These are phyloP conservation scores for Chloranthus sessilifolius DNA, from an alignment of 164 flowering plant species.

Conservation along the genomic window DNA sequence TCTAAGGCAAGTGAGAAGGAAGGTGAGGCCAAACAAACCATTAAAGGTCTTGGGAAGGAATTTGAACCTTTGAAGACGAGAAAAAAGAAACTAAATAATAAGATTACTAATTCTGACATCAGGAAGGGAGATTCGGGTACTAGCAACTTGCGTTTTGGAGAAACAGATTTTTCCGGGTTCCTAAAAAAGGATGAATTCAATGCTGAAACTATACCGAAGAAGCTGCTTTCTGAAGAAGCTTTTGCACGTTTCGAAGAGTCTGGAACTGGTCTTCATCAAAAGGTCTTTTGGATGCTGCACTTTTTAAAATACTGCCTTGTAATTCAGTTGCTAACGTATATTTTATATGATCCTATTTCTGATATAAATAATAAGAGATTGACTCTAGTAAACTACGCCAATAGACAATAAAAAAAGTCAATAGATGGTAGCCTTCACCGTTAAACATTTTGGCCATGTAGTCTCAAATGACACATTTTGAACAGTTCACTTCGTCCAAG, in stretches of 20 bases:
- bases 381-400: too few species aligned
- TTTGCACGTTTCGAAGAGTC: conserved; percentile 66
- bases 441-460: too few species aligned
- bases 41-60: conserved; percentile 85
- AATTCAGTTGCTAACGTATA: conserved; percentile 5
- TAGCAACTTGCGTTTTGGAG: conserved; percentile 13
- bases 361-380: too few species aligned
- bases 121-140: conserved; percentile 20
- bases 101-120: conserved; percentile 15
- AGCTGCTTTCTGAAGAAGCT: conserved; percentile 56
- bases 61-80: conserved; percentile 74
- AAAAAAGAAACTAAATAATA: conserved; percentile 35
- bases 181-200: conserved; percentile 21
- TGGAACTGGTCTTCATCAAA: conserved; percentile 73
- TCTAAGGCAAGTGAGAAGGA: conserved; percentile 22
- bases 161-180: conserved; percentile 15
- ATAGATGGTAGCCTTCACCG: too few species aligned
- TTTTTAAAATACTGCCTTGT: not conserved
- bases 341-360: too few species aligned
- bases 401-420: too few species aligned
- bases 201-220: conserved; percentile 37
- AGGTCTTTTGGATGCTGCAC: conserved; percentile 39
- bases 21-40: conserved; percentile 33
- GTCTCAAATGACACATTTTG: too few species aligned
- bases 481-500: too few species aligned